Evolutionary conservation across 257 asterid genomes (phyloP), one percentile per base, ranked within the genome.

Genomic region (Galeopsis tetrahit): DNA sequence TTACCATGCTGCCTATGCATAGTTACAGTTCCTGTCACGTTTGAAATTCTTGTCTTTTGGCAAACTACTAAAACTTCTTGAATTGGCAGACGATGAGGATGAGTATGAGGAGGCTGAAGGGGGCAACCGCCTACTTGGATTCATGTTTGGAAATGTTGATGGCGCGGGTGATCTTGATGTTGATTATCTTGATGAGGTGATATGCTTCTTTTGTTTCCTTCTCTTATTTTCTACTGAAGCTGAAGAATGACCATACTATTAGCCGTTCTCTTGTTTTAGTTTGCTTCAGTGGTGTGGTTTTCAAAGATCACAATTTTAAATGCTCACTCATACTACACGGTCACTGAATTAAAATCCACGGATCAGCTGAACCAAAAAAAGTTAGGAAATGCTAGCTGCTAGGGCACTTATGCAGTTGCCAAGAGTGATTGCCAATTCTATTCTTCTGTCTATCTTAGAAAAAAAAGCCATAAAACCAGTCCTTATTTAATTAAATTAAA

Each of bases 121-220:
- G 68, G 95, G 91, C 64, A 89, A 85, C 79, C 90, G 90, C 71
- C 93, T 91, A 72, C 78, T 91, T 77, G 98, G 98, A 34, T 95
- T 95, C 89, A 90, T 95, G 98, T 95, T 95, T 66, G 99, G 99
- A 33, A 92, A 95, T 79, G 99, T 95, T 56, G 98, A 92, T 57
- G 81, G 85, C 77, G 86, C 99, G 36, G 99, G 99, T 55, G 98
- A 92, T 83, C 98, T 95, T 55, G 99, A 95, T 80, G 96, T 85
- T 72, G 99, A 95, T 83, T 95, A 95, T 84, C 99, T 95, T 70
- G 99, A 95, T 49, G 91, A 95, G 98, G 99, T 92, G 75, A 80
- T 80, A 68, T 70, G 62, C 68, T 69, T 56, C 51, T 62, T 48
- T 55, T 39, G 7, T 55, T 63, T 57, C n/a, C 1, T 13, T 36